A percentile compares a stretch with the other conserved stretches of the same genome.
These are phyloP conservation scores for Spathaspora sp. DNA, from an alignment of 805 yeast genomes.

Conservation along the genomic window DNA sequence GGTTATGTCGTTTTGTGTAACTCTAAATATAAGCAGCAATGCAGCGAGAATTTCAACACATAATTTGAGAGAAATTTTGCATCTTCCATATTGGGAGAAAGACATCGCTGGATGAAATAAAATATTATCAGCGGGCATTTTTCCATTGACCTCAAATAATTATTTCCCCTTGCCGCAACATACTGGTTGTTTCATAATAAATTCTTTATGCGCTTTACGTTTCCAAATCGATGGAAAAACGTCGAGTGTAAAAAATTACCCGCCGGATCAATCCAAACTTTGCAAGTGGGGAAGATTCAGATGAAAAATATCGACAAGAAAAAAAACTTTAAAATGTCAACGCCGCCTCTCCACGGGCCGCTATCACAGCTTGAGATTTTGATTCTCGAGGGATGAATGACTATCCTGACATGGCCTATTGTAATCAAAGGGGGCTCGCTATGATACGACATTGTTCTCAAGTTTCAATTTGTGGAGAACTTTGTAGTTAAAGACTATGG, in stretches of 20 bases:
- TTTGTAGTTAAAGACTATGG: not conserved
- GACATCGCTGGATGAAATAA: not conserved
- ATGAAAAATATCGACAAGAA: not conserved
- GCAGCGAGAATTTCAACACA: not conserved
- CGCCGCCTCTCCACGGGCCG: not conserved
- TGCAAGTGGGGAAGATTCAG: not conserved
- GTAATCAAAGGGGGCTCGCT: not conserved
- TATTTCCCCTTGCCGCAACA: not conserved
- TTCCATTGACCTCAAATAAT: not conserved
- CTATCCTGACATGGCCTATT: not conserved
- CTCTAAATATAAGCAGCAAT: not conserved
- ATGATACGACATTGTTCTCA: not conserved
- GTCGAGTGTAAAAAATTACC: not conserved
- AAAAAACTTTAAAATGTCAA: not conserved
- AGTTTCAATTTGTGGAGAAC: not conserved
- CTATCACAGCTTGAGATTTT: not conserved
- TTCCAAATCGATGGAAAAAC: not conserved
- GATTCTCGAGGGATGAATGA: not conserved
- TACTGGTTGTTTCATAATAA: no score
- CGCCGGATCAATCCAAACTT: not conserved
- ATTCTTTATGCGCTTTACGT: not conserved
- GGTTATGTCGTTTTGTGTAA: no score
- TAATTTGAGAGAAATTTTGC: not conserved
- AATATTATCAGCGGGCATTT: not conserved
- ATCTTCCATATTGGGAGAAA: not conserved